A percentile compares a stretch with the other conserved stretches of the same genome.
Evolutionary conservation across 192 early-diverging fungal genomes (phyloP).

Genomic region (Dissophora ornata): DNA sequence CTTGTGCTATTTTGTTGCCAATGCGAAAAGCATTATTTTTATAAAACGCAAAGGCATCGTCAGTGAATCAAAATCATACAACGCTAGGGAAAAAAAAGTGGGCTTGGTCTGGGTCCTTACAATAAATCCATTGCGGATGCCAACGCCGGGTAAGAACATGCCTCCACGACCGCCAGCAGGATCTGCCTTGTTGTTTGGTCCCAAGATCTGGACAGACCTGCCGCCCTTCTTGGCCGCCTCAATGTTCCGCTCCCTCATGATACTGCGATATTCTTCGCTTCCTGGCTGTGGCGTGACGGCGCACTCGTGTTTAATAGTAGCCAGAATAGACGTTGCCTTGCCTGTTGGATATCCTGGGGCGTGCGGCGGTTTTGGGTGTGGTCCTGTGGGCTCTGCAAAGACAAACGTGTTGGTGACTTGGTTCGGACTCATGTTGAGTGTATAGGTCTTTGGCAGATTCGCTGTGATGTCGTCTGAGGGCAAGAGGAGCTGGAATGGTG

Average conservation of each 20-base stretch:
- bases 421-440: slow-evolving; percentile 74
- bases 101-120: too few relatives aligned
- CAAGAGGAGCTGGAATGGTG: slow-evolving; percentile 74
- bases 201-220: slow-evolving; percentile 63
- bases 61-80: too few relatives aligned
- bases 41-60: too few relatives aligned
- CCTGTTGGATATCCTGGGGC: slow-evolving; percentile 51
- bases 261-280: slow-evolving; percentile 67
- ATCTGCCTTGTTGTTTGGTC: slow-evolving; percentile 54
- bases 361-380: slow-evolving; percentile 32
- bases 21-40: too few relatives aligned
- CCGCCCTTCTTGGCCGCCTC: slow-evolving; percentile 64
- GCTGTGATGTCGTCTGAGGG: slow-evolving; percentile 67
- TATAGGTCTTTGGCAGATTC: slow-evolving; percentile 87
- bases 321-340: slow-evolving; percentile 66
- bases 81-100: too few relatives aligned
- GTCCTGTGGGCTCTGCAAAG: slow-evolving; percentile 73
- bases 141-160: slow-evolving; percentile 49
- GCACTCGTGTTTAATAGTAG: slow-evolving; percentile 81
- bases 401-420: slow-evolving; percentile 82
- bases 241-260: slow-evolving; percentile 73
- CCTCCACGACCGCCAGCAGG: slow-evolving; percentile 58
- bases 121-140: slow-evolving; percentile 59
- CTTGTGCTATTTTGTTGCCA: slow-evolving; percentile 62
- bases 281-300: slow-evolving; percentile 70